These are phyloP conservation scores for Sanghuangporus weigelae DNA, from an alignment of 1,284 basidiomycete genomes.

Conservation along the genomic window DNA sequence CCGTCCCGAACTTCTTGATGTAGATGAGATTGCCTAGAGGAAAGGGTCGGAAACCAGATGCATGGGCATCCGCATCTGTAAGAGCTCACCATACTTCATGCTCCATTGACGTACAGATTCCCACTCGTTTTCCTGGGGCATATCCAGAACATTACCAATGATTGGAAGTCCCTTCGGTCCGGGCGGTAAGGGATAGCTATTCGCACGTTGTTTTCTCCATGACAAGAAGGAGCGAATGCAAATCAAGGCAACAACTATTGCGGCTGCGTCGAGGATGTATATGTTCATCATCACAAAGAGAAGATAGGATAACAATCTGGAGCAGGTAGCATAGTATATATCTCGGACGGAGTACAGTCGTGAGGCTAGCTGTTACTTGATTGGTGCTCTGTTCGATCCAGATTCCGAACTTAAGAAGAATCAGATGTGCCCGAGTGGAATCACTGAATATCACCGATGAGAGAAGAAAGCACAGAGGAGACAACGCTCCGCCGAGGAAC, in stretches of 20 bases:
- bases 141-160: conserved; percentile 19
- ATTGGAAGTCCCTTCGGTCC: conserved; percentile 16
- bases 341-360: neutral
- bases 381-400: no score
- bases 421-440: no score
- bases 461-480: no score
- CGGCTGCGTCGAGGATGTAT: neutral
- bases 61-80: neutral
- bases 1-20: conserved; percentile 20
- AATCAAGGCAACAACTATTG: neutral
- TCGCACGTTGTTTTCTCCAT: neutral
- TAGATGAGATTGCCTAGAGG: conserved; percentile 20
- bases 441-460: no score
- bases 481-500: no score
- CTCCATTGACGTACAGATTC: conserved; percentile 16
- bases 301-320: neutral
- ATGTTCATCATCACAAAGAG: neutral
- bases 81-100: conserved; percentile 17
- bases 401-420: no score
- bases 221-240: neutral
- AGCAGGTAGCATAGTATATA: neutral
- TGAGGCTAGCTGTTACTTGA: neutral
- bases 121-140: conserved; percentile 17
- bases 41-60: neutral
- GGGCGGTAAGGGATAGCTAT: neutral